Evolutionary conservation across 1,284 basidiomycete genomes (phyloP).

Genomic region (Apiotrichum domesticum): DNA sequence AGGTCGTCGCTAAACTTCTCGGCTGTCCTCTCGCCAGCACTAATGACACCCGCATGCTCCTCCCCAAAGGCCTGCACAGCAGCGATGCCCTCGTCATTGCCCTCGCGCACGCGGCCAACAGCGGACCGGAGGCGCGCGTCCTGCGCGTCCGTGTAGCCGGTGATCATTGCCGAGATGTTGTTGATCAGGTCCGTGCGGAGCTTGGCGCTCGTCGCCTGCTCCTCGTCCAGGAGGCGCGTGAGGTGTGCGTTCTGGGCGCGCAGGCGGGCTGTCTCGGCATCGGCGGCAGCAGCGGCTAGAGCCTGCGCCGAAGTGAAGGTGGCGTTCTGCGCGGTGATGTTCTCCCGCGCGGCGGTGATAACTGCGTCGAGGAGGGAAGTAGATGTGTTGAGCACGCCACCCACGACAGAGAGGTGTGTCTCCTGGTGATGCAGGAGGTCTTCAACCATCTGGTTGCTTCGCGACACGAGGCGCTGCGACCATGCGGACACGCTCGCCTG

Average conservation of each 20-base stretch:
- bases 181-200: constrained; percentile 66
- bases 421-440: constrained; percentile 41
- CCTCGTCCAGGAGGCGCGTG: constrained; percentile 57
- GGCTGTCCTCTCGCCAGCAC: background rate
- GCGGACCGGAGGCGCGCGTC: constrained; percentile 63
- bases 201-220: constrained; percentile 59
- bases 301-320: constrained; percentile 53
- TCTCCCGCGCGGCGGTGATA: constrained; percentile 56
- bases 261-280: constrained; percentile 60
- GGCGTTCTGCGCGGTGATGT: constrained; percentile 56
- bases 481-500: constrained; percentile 38
- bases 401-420: constrained; percentile 41
- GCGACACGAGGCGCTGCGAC: constrained; percentile 28
- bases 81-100: constrained; percentile 52
- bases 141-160: constrained; percentile 62
- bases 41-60: background rate
- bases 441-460: constrained; percentile 32
- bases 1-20: background rate
- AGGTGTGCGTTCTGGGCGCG: constrained; percentile 68
- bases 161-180: constrained; percentile 63
- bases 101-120: constrained; percentile 54
- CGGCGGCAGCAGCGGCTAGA: constrained; percentile 53
- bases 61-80: constrained; percentile 3
- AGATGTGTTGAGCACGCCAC: constrained; percentile 38
- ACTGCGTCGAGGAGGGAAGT: constrained; percentile 56